These are phyloP conservation scores for Ploettnerulaceae sp. DNA, from an alignment of 2,329 filamentous ascomycete genomes.

Conservation along the genomic window DNA sequence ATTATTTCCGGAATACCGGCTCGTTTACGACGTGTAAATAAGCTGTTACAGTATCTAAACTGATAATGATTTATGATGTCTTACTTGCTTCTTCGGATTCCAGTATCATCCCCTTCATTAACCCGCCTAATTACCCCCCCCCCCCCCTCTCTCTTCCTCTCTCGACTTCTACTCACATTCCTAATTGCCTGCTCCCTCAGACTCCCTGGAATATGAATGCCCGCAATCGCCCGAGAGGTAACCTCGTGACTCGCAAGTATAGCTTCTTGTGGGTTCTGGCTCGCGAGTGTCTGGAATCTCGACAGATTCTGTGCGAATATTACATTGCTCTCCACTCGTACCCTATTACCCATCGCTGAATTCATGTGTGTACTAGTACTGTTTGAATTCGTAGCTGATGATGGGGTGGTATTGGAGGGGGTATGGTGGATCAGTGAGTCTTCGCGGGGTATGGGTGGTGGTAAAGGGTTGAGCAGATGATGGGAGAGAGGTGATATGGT, in stretches of 20 bases:
- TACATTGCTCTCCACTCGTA: constrained; percentile 5
- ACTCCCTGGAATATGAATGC: constrained; percentile 20
- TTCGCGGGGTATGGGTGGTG: not conserved
- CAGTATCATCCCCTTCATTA: no score
- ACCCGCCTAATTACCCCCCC: not conserved
- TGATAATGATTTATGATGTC: no score
- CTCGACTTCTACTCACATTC: constrained; percentile 17
- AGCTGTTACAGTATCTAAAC: no score
- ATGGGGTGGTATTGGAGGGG: no score
- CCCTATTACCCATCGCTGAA: no score
- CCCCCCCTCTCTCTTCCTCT: not conserved
- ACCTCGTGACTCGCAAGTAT: constrained; percentile 11
- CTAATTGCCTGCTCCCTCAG: constrained; percentile 21
- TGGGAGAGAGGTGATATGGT: not conserved
- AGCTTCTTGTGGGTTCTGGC: constrained; percentile 5
- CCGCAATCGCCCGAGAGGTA: constrained; percentile 14
- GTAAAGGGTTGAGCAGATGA: not conserved
- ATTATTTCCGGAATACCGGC: not conserved
- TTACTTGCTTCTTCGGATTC: no score
- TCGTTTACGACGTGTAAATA: no score
- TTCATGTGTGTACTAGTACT: no score
- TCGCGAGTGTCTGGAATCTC: constrained; percentile 14
- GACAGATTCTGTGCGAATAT: constrained; percentile 12
- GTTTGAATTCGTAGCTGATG: no score
- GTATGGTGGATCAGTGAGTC: constrained; percentile 9